Base-by-base conservation (phyloP, 495 filamentous ascomycete genomes). In the Neohortaea acidophila region DNA sequence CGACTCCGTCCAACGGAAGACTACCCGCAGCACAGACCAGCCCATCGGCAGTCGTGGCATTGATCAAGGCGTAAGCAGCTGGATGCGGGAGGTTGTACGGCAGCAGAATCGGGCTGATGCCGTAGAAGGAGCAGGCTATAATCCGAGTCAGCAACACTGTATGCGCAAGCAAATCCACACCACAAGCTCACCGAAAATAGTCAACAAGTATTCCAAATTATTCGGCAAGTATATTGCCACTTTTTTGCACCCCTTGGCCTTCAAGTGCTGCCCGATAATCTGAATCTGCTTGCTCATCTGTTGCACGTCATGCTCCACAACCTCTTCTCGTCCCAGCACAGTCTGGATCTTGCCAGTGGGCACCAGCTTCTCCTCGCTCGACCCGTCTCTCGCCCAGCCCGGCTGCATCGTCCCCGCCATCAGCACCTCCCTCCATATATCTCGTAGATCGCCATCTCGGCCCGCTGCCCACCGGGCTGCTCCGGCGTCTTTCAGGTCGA, bases 171-270 rank as follows among this genome's bases (percentile, higher is more conserved):
- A n/a, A n/a, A n/a, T n/a, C n/a, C n/a, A n/a, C n/a, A n/a, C n/a
- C n/a, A n/a, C n/a, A 37, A 17, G 14, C n/a, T 23, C 56, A 79
- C 75, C 73, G 49, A 81, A 81, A n/a, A 79, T 57, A 17, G 72
- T 60, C 19, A 68, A 73, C 29, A 97, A 62, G 35, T 91, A 73
- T 58, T 96, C 89, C 51, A 92, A 66, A 31, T 84, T 91, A 63
- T 99, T 94, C 2, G 85, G 84, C 19, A 96, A 71, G 57, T 89
- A 91, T 45, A 99, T 69, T 18, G 84, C 89, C 19, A 96, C 81
- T 23, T 72, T 76, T 53, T 76, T 77, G n/a, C 68, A 78, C 12
- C 73, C 72, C 42, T 78, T 67, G 9, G 58, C 50, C 43, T 75
- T 67, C 29, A 96, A 61, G 45, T 85, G 68, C 44, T 73, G 65